Base-by-base conservation (phyloP, 192 early-diverging fungal species). In the Linnemannia hyalina region DNA sequence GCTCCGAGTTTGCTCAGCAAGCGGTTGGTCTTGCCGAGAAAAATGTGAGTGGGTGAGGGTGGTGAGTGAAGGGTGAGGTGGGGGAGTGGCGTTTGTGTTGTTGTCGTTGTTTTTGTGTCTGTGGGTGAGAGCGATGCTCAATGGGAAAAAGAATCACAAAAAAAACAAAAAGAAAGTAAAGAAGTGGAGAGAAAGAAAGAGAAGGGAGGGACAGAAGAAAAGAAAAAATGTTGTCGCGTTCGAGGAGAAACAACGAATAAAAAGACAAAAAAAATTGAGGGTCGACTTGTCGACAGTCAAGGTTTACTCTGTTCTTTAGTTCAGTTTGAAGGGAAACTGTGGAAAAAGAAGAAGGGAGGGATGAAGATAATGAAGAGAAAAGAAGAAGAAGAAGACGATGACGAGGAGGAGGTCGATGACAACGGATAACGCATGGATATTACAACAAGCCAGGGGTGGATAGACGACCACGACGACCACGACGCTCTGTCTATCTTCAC, bases 1-100 rank as follows among this genome's bases (percentile, higher is more conserved):
- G 81, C 42, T 71, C 52, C 29, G 65, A 40, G 40, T 38, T n/a
- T 38, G 77, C 65, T 73, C 78, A 80, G 78, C 78, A 80, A 80
- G 78, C 70, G 29, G 26, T 42, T 36, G 44, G 78, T 80, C 78
- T 72, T 73, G 54, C 70, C 57, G 78, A 72, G 70, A 46, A 38
- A 68, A 22, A 65, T 2, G 63, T 13, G 16, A 44, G 10, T 38
- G 71, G 36, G 32, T 70, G 29, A 40, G 13, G 70, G 70, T 38
- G 68, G 18, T 13, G 36, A 6, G 69, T n/a, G 41, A 22, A 29
- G 7, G 32, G 41, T 42, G 70, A 22, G 70, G 70, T 70, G 38
- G 9, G 46, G 49, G 22, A 73, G 41, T 38, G 38, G 23, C 22
- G 36, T 29, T 23, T 3, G 11, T 46, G 44, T 9, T 46, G 6